A percentile compares a stretch with the other conserved stretches of the same genome.
Conservation (phyloP, 2,329 filamentous ascomycete genomes). For the Akanthomyces dipterigenus region DNA sequence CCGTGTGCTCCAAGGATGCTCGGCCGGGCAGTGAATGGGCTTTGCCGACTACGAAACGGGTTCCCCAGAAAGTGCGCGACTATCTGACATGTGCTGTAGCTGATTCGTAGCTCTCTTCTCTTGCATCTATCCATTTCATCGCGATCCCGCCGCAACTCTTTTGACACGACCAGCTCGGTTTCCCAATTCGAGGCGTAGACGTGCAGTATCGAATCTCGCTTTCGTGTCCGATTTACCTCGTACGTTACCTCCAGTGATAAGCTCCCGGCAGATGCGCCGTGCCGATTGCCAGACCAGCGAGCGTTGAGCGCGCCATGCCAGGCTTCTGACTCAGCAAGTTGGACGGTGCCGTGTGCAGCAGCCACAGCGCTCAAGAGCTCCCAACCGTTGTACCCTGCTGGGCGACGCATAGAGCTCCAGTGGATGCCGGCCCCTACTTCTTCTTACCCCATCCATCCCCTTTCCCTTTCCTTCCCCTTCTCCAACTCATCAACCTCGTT, state of each 20-base stretch:
- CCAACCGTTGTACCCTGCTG: neutral
- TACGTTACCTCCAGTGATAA: neutral
- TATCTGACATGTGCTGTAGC: conserved; percentile 7
- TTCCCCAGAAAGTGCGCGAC: neutral
- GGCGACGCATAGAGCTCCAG: neutral
- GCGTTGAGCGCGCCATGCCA: neutral
- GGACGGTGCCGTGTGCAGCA: neutral
- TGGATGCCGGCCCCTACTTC: neutral
- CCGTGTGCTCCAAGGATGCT: neutral
- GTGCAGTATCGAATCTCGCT: neutral
- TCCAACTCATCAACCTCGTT: conserved; percentile 1
- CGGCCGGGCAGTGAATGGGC: too few species aligned
- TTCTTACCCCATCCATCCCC: neutral
- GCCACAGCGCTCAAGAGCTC: neutral
- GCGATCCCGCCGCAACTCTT: neutral
- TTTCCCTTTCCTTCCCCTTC: neutral
- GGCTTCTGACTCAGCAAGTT: neutral
- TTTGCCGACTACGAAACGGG: neutral
- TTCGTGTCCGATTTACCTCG: neutral
- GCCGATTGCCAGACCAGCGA: neutral
- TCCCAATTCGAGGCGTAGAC: neutral
- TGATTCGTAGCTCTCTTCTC: neutral
- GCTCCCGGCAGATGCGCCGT: neutral
- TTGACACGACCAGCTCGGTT: neutral
- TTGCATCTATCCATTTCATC: neutral